Conservation (phyloP, 176 grass and related monocot genomes). For the Triticum urartu region DNA sequence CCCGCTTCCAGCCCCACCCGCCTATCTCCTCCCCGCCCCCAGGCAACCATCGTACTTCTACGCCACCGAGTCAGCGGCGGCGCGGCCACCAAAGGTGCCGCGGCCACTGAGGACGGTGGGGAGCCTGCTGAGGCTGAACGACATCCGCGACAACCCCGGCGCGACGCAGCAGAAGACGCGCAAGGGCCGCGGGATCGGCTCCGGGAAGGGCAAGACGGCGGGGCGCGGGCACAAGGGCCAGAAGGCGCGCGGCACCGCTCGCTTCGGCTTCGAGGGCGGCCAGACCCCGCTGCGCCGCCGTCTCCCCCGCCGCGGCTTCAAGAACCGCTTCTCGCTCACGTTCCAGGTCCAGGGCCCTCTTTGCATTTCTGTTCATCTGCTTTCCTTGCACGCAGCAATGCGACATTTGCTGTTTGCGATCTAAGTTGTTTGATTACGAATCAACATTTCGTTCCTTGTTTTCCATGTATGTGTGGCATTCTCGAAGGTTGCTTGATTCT, state of each 20-base stretch:
- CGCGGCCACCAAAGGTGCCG: not conserved
- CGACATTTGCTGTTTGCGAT: not conserved
- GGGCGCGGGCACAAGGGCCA: slow-evolving; percentile 94
- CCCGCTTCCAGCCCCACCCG: not conserved
- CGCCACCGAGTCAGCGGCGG: slow-evolving; percentile 18
- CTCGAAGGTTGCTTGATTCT: not conserved
- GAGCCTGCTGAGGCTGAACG: slow-evolving; percentile 66
- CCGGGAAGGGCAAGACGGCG: slow-evolving; percentile 89
- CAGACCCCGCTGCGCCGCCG: slow-evolving; percentile 79
- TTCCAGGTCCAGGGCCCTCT: slow-evolving; percentile 56
- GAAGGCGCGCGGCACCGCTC: slow-evolving; percentile 83
- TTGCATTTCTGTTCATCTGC: not conserved
- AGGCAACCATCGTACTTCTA: slow-evolving; percentile 2
- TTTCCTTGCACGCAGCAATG: not conserved
- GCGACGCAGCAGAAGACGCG: slow-evolving; percentile 84
- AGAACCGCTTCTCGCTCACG: slow-evolving; percentile 78
- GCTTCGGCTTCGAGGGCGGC: slow-evolving; percentile 86
- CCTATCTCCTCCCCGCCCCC: not conserved
- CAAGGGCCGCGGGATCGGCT: slow-evolving; percentile 91
- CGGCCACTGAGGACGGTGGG: slow-evolving; percentile 37
- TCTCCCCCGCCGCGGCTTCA: slow-evolving; percentile 70
- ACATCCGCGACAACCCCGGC: slow-evolving; percentile 74
- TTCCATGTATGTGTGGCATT: not conserved
- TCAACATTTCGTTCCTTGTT: not conserved
- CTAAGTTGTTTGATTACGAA: not conserved